Evolutionary conservation across 805 yeast species (phyloP).

Genomic region (Spathaspora gorwiae): DNA sequence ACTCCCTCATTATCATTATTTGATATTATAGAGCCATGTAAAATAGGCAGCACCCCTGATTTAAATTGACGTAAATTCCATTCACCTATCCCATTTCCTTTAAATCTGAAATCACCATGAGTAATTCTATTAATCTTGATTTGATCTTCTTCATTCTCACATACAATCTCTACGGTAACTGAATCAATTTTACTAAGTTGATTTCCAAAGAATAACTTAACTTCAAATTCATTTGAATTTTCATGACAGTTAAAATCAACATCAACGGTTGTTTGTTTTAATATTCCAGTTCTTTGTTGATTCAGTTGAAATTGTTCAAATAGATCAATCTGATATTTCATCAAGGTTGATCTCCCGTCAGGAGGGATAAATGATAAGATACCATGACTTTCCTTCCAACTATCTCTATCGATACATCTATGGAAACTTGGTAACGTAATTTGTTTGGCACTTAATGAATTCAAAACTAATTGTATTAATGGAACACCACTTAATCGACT

Average conservation of each 20-base stretch:
- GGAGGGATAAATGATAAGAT: conserved; percentile 76
- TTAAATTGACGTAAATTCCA: conserved; percentile 61
- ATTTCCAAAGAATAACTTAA: conserved; percentile 36
- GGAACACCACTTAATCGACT: conserved; percentile 80
- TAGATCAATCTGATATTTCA: conserved; percentile 61
- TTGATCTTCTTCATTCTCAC: conserved; percentile 13
- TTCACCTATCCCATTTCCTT: conserved; percentile 48
- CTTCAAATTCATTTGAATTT: conserved; percentile 59
- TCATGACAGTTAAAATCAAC: conserved; percentile 37
- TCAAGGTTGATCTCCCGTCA: conserved; percentile 66
- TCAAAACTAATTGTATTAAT: conserved; percentile 54
- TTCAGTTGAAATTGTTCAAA: conserved; percentile 11
- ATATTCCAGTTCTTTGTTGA: conserved; percentile 16
- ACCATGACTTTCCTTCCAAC: conserved; percentile 48
- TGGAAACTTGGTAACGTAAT: conserved; percentile 67
- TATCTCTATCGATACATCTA: conserved; percentile 53
- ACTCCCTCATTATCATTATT: conserved; percentile 6
- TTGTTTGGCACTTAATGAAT: conserved; percentile 39
- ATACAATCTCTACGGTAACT: conserved; percentile 23
- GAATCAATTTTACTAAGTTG: conserved; percentile 31
- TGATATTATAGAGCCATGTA: conserved; percentile 52
- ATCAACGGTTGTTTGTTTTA: conserved; percentile 45
- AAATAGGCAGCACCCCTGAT: conserved; percentile 62
- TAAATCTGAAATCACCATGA: conserved; percentile 68
- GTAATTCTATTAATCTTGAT: conserved; percentile 62